phyloP scores from a whole-genome alignment of 192 early-diverging fungal genomes.

The Pilobolus umbonatus region DNA sequence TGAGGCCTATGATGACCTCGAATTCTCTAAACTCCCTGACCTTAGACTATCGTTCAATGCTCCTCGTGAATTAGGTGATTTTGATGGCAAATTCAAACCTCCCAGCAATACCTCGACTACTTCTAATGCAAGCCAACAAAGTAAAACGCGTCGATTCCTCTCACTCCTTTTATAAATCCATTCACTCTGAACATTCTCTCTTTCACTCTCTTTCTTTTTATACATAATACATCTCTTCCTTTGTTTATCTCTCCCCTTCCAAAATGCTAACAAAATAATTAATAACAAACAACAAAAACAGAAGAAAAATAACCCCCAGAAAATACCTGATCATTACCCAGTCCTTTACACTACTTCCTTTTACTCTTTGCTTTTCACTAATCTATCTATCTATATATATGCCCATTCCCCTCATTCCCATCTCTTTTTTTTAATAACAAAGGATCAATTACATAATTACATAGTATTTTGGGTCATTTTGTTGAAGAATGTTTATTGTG shows the following conservation, averaged over 20 bases:
- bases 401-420: conserved; percentile 8
- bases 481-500: not conserved
- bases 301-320: no score
- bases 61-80: conserved; percentile 2
- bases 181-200: no score
- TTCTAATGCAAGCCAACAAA: conserved; percentile 3
- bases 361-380: no score
- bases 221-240: no score
- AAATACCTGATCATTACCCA: no score
- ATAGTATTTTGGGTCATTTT: not conserved
- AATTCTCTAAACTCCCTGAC: conserved; percentile 9
- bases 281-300: no score
- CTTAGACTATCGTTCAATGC: conserved; percentile 17
- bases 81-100: no score
- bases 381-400: no score
- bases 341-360: no score
- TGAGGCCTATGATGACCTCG: conserved; percentile 12
- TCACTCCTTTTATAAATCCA: conserved; percentile 21
- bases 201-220: no score
- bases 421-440: not conserved
- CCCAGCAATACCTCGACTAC: not conserved
- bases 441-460: conserved; percentile 1
- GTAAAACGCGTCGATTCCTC: conserved; percentile 17
- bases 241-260: no score
- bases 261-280: no score